Base-by-base conservation (phyloP, 2,329 filamentous ascomycete species). In the Pseudocercospora vitis region DNA sequence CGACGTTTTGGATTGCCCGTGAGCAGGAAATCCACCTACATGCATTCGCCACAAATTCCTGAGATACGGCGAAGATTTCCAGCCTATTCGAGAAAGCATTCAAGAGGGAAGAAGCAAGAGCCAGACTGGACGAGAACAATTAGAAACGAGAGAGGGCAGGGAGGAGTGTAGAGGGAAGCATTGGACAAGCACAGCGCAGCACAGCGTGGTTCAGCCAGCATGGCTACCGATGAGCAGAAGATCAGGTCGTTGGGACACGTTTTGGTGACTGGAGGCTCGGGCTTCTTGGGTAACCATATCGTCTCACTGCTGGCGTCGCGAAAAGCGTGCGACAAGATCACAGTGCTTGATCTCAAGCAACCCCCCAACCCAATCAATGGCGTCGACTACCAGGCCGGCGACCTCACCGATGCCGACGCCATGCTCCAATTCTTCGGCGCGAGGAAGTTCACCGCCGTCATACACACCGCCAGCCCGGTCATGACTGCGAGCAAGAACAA, bases 281-380 rank as follows among this genome's bases (percentile, higher is more conserved):
- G 78, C 18, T 80, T 80, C 58, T 67, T 81, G 4, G 78, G 78
- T 26, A 68, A 73, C 55, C 76, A 79, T 63, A 78, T 81, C 53
- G 77, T 80, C 49, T 70, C 71, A 46, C 71, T 77, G 50, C 72
- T 80, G 29, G 66, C 71, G 21, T 60, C 68, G 21, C 63, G 70
- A 28, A 68, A 72, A 54, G 74, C 75, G 11, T 69, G 72, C 59
- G 71, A 70, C 32, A 71, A 72, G 52, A 65, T 79, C 58, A 73
- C 73, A 24, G 75, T 78, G 11, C 71, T 80, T 63, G 76, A 78
- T 63, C 68, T 79, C 55, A 70, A 73, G 62, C 71, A 73, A 21
- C 70, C 66, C 33, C 52, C 68, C 48, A 74, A 76, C 56, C 66
- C 71, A 12, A 69, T 71, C 56, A 52, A 69, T 48, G 73, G 68